phyloP scores from a whole-genome alignment of 805 yeast species.

The Nakazawaea wyomingensis region DNA sequence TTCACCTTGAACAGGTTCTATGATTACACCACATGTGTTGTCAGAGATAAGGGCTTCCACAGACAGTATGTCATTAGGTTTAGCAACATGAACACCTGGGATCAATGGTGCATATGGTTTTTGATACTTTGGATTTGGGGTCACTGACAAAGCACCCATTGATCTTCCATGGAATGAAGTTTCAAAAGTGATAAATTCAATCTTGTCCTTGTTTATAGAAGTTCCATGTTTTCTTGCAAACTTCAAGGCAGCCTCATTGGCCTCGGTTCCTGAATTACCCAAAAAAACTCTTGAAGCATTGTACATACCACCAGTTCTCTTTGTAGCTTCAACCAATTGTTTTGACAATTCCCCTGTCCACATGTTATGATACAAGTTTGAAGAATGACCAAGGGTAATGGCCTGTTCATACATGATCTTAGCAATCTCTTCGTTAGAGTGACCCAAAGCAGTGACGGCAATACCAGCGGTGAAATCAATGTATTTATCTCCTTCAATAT shows the following conservation, averaged over 20 bases:
- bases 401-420: conserved; percentile 71
- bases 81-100: conserved; percentile 79
- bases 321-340: conserved; percentile 65
- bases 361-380: conserved; percentile 79
- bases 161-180: conserved; percentile 95
- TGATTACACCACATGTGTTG: conserved; percentile 83
- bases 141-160: conserved; percentile 87
- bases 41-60: conserved; percentile 53
- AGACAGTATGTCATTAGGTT: conserved; percentile 52
- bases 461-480: conserved; percentile 94
- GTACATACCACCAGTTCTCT: conserved; percentile 70
- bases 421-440: conserved; percentile 70
- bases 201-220: conserved; percentile 45
- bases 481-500: conserved; percentile 69
- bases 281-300: conserved; percentile 70
- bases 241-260: conserved; percentile 55
- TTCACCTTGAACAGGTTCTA: conserved; percentile 98
- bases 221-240: conserved; percentile 78
- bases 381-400: conserved; percentile 67
- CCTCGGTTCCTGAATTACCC: conserved; percentile 57
- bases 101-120: conserved; percentile 84
- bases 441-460: conserved; percentile 95
- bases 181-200: conserved; percentile 80
- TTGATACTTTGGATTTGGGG: conserved; percentile 91
- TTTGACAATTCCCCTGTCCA: conserved; percentile 79